A percentile compares a stretch with the other conserved stretches of the same genome.
phyloP scores from a whole-genome alignment of 1,284 basidiomycete genomes.

The Trametes pubescens region DNA sequence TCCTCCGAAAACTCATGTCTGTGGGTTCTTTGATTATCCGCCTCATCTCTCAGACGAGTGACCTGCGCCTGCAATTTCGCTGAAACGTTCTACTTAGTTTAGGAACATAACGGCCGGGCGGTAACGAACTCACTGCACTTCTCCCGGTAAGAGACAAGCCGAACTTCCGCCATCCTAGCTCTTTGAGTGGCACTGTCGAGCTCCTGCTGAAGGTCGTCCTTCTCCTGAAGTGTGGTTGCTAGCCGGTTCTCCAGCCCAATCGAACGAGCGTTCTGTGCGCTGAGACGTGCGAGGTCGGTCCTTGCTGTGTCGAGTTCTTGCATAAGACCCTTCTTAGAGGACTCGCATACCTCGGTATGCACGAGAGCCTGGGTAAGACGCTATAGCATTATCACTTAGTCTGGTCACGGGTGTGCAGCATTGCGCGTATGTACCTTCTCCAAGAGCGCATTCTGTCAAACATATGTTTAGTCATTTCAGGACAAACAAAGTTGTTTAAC shows the following conservation, averaged over 20 bases:
- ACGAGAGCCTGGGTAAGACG: slow-evolving; percentile 83
- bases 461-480: neutral
- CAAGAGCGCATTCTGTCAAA: slow-evolving; percentile 65
- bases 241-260: slow-evolving; percentile 76
- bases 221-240: slow-evolving; percentile 69
- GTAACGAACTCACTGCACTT: slow-evolving; percentile 51
- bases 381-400: slow-evolving; percentile 47
- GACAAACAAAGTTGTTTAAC: slow-evolving; percentile 4
- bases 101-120: neutral
- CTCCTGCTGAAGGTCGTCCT: slow-evolving; percentile 89
- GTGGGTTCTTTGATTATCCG: slow-evolving; percentile 73
- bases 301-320: slow-evolving; percentile 84
- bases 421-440: slow-evolving; percentile 65
- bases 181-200: slow-evolving; percentile 77
- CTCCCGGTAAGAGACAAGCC: slow-evolving; percentile 68
- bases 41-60: slow-evolving; percentile 63
- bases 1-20: slow-evolving; percentile 78
- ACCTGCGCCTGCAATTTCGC: slow-evolving; percentile 81
- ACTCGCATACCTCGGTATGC: slow-evolving; percentile 85
- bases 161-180: slow-evolving; percentile 74
- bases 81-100: slow-evolving; percentile 39
- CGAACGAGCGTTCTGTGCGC: slow-evolving; percentile 72
- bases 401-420: neutral
- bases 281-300: slow-evolving; percentile 71
- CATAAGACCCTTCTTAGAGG: slow-evolving; percentile 77